Evolutionary conservation across 1,284 basidiomycete species (phyloP), one percentile per base, ranked within the genome.

Genomic region (Blastosporella zonata): DNA sequence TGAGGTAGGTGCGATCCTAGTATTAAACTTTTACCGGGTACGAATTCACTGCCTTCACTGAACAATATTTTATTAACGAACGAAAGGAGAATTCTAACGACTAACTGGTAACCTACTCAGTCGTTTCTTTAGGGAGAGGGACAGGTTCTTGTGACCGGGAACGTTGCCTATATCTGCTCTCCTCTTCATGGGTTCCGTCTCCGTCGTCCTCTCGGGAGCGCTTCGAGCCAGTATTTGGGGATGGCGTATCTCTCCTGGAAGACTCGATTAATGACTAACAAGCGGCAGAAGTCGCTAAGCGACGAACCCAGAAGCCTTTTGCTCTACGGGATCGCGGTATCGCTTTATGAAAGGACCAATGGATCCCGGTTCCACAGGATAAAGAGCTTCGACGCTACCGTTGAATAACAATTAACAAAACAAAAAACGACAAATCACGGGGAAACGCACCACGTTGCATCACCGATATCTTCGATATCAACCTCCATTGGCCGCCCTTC

Each of bases 381-480:
- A 10, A 21, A 37, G 2, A 4, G 39, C 20, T 28, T n/a, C n/a
- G 17, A 41, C 39, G 3, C 36, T 37, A 22, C 18, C 34, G 6
- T 15, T 2, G 18, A 18, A 20, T 18, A 15, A 13, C 18, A 15
- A 3, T 20, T 13, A 13, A 18, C 18, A 10, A 17, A 20, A 35
- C 13, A 17, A 35, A 21, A 2, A 5, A 12, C 5, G 36, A 21
- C 6, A 22, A 2, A 21, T 21, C 9, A 9, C 6, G 31, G n/a
- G 10, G 3, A 10, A 21, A 37, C 36, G 17, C n/a, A 35, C 42
- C 18, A 17, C 23, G 20, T 34, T 33, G 21, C 31, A 12, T 43
- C n/a, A 33, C 20, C 33, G 8, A 57, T 55, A 13, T 57, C 55
- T 20, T 58, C 55, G 27, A 48, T 57, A 22, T 34, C 33, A 17